Conservation (phyloP, 169 alveolate genomes). For the Cryptosporidium xiaoi region DNA sequence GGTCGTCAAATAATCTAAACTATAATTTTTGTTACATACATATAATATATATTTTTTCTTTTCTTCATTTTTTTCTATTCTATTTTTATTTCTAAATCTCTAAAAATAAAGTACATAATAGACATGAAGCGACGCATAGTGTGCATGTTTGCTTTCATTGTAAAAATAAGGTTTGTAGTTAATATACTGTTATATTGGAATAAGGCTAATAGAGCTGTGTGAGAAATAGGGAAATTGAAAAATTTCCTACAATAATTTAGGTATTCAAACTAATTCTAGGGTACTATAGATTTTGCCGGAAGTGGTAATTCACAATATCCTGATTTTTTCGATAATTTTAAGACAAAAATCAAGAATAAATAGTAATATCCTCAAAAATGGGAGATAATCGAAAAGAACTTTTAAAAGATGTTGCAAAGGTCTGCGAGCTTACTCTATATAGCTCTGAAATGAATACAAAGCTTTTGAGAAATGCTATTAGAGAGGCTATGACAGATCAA, state of each 20-base stretch:
- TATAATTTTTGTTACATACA: background rate
- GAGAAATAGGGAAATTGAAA: background rate
- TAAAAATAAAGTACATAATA: background rate
- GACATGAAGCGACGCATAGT: constrained; percentile 53
- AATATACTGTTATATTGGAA: background rate
- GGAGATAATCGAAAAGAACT: constrained; percentile 52
- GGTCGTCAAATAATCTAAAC: background rate
- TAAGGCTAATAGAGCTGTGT: background rate
- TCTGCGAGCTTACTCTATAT: constrained; percentile 68
- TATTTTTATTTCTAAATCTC: constrained; percentile 1
- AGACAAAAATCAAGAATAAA: background rate
- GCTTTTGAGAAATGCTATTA: constrained; percentile 42
- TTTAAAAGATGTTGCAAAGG: constrained; percentile 34
- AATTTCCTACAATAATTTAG: background rate
- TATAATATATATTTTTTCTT: background rate
- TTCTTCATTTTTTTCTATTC: background rate
- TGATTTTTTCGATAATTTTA: no score
- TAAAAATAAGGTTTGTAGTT: background rate
- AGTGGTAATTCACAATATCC: no score
- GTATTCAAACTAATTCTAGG: background rate
- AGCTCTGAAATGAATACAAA: constrained; percentile 62
- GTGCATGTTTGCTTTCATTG: constrained; percentile 63
- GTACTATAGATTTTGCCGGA: no score
- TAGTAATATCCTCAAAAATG: constrained; percentile 6
- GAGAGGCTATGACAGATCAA: constrained; percentile 52